Evolutionary conservation across 305 asterid genomes (phyloP).

Genomic region (Withania somnifera): DNA sequence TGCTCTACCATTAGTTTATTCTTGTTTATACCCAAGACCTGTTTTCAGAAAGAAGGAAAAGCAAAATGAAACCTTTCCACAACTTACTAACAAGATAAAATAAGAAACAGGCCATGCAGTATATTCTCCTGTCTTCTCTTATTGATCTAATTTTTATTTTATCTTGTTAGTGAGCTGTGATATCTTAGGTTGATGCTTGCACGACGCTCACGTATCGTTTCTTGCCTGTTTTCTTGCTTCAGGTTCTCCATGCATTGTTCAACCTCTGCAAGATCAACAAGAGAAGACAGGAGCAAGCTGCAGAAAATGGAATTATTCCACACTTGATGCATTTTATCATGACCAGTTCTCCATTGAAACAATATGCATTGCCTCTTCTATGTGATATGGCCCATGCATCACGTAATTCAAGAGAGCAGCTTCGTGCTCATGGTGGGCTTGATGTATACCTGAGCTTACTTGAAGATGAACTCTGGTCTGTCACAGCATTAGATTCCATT

Average conservation of each 20-base stretch:
- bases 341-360: conserved; percentile 86
- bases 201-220: neutral
- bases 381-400: conserved; percentile 99
- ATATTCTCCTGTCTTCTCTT: no score
- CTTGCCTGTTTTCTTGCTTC: conserved; percentile 26
- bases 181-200: neutral
- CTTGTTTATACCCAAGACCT: no score
- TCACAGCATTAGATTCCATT: conserved; percentile 95
- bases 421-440: conserved; percentile 97
- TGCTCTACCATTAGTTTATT: no score
- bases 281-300: conserved; percentile 99
- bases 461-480: conserved; percentile 91
- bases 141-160: neutral
- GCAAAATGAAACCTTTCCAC: no score
- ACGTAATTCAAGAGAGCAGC: conserved; percentile 93
- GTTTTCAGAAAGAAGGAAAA: no score
- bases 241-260: conserved; percentile 95
- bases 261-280: conserved; percentile 97
- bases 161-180: neutral
- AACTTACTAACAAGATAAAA: no score
- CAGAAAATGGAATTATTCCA: conserved; percentile 98
- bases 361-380: conserved; percentile 85
- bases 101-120: no score
- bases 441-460: conserved; percentile 95
- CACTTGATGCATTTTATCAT: conserved; percentile 87